phyloP scores from a whole-genome alignment of 768 basidiomycete genomes.

The Boletales sp. region DNA sequence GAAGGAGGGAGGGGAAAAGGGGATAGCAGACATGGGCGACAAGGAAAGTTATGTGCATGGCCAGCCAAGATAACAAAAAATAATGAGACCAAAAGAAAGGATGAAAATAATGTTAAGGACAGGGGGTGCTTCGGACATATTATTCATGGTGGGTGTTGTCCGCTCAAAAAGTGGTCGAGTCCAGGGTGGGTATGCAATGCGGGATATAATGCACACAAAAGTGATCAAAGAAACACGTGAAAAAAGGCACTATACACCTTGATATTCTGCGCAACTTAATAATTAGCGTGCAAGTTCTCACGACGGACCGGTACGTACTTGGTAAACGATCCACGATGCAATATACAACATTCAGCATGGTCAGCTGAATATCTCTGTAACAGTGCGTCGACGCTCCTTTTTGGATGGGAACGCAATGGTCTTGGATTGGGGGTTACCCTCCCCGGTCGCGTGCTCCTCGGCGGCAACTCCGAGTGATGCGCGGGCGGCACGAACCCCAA shows the following conservation, averaged over 20 bases:
- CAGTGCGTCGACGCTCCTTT: constrained; percentile 45
- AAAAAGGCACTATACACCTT: constrained; percentile 21
- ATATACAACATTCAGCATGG: constrained; percentile 3
- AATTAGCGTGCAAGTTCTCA: background rate
- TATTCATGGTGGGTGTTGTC: constrained; percentile 8
- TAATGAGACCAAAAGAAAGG: constrained; percentile 15
- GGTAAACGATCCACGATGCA: constrained; percentile 8
- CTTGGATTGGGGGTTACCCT: constrained; percentile 33
- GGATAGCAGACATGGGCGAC: constrained; percentile 7
- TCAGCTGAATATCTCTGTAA: constrained; percentile 47
- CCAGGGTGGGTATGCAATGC: constrained; percentile 17
- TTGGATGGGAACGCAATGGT: constrained; percentile 32
- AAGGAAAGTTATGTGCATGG: constrained; percentile 19
- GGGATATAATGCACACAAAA: constrained; percentile 23
- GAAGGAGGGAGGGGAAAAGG: background rate
- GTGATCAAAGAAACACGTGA: background rate
- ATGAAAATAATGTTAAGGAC: constrained; percentile 30
- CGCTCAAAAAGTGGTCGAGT: constrained; percentile 14
- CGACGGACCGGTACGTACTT: constrained; percentile 16
- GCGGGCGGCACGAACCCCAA: constrained; percentile 39
- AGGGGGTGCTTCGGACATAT: constrained; percentile 16
- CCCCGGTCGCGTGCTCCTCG: constrained; percentile 28
- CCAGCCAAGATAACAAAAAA: constrained; percentile 25
- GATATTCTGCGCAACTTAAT: constrained; percentile 2
- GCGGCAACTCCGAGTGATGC: constrained; percentile 41